Evolutionary conservation across 2,329 filamentous ascomycete genomes (phyloP), one percentile per base, ranked within the genome.

Genomic region (Calonectria pseudoturangicola): DNA sequence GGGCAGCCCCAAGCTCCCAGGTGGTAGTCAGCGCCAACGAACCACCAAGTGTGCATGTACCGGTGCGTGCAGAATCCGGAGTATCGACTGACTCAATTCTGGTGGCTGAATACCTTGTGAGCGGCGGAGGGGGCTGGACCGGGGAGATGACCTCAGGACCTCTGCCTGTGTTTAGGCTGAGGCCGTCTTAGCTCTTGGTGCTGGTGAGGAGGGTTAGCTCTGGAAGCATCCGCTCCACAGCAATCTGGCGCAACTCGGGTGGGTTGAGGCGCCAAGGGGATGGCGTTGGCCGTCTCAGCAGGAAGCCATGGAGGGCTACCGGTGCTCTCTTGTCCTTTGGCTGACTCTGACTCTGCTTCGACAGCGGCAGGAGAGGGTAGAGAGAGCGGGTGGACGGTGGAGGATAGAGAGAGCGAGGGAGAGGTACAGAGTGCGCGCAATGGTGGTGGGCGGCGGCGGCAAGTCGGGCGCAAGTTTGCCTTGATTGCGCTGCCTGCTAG

Each of bases 221-320:
- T 62, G 30, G 45, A 68, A 48, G 43, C 54, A 51, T 51, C 65
- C 51, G 47, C 70, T 71, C 70, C 64, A 68, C 64, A 56, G 56
- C 60, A 71, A 64, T 63, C 68, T 71, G 68, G 68, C 43, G 66
- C 66, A 58, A 66, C 41, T 58, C 68, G 54, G 68, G 50, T 48
- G 60, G 60, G 50, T 65, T 70, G 50, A 48, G 58, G 62, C 28
- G 36, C 48, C 68, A 56, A 58, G 60, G 28, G 62, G 58, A 62
- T 62, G 58, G 58, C 54, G 54, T 58, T 58, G 54, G 54, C 18
- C 30, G 54, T 58, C 54, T 58, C 54, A 58, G 54, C 54, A 36
- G n/a, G n/a, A 7, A 58, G 54, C 36, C 33, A 13, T 58, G 33
- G 54, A 58, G 54, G 54, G 30, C 30, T 25, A 58, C 54, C 30